Evolutionary conservation across 1,284 basidiomycete species (phyloP), one percentile per base, ranked within the genome.

Genomic region (Exobasidium cylindrosporum): DNA sequence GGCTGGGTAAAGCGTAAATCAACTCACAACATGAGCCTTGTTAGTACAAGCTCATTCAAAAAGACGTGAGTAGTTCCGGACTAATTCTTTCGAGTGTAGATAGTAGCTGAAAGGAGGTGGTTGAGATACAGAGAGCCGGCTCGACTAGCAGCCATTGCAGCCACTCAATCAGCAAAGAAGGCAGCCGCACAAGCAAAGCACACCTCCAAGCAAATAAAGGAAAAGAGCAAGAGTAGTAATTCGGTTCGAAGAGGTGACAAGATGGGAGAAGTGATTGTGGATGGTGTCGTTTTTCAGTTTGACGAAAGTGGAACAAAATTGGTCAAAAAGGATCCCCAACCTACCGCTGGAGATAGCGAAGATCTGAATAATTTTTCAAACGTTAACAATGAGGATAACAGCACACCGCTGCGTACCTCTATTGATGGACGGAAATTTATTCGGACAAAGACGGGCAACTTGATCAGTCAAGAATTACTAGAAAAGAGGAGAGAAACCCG

Each of bases 211-310:
- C 17, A 46, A 17, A 40, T 24, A n/a, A 31, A 60, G 50, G 62
- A 66, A 11, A 40, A 26, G 45, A 40, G 52, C 61, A 60, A 30
- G 13, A 26, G 29, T 45, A 56, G 58, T 35, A 54, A 52, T 24
- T 47, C 72, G 0, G 61, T 76, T 17, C 58, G 74, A 3, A 54
- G 74, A 10, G 74, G 74, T 10, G 71, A 72, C 61, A 73, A 73
- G 45, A 76, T 76, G 72, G 73, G 74, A 26, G 73, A 79, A 56
- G 83, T 84, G 1, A 80, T 83, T 29, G 82, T 84, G 21, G 83
- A 84, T 65, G 83, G 83, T 7, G 81, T 83, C 44, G 77, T 82
- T 14, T 84, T 83, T 62, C 81, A 83, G 58, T 84, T 84, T 63
- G 83, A 83, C 56, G 75, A 81, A 53, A 81, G 79, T 4, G 83